These are phyloP conservation scores for Diplodia seriata DNA, from an alignment of 2,329 filamentous ascomycete species.

Conservation along the genomic window DNA sequence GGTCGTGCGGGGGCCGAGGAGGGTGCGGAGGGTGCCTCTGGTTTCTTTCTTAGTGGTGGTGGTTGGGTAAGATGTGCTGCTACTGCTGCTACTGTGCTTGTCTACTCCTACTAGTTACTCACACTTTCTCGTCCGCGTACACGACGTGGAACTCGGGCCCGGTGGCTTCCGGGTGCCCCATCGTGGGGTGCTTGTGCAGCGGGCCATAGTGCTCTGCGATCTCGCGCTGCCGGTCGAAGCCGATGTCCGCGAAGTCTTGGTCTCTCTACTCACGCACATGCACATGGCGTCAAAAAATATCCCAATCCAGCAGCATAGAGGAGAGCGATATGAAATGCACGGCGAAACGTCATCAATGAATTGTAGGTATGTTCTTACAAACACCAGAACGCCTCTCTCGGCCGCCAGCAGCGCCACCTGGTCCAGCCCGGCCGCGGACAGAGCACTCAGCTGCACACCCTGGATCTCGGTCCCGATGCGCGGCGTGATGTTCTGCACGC, in stretches of 20 bases:
- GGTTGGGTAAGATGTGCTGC: not conserved
- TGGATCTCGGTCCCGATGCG: slow-evolving; percentile 46
- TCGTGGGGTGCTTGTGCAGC: slow-evolving; percentile 21
- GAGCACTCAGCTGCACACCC: slow-evolving; percentile 56
- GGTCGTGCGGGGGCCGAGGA: slow-evolving; percentile 17
- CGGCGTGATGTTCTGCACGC: slow-evolving; percentile 38
- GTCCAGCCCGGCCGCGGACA: slow-evolving; percentile 57
- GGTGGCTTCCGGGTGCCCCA: slow-evolving; percentile 15
- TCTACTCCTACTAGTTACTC: not conserved
- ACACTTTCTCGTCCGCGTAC: slow-evolving; percentile 28
- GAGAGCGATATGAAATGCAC: not conserved
- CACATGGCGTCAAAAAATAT: not conserved
- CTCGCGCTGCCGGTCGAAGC: slow-evolving; percentile 51
- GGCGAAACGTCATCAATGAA: not conserved
- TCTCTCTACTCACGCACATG: slow-evolving; percentile 37
- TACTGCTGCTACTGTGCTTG: not conserved
- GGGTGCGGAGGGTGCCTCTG: slow-evolving; percentile 25
- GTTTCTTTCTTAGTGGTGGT: not conserved
- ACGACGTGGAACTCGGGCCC: slow-evolving; percentile 26
- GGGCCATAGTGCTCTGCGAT: slow-evolving; percentile 55
- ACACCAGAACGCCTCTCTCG: slow-evolving; percentile 56
- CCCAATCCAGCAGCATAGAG: too few relatives aligned
- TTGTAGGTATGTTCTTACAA: slow-evolving; percentile 43
- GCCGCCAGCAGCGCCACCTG: slow-evolving; percentile 55
- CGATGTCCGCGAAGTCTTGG: slow-evolving; percentile 57